Evolutionary conservation across 2,329 filamentous ascomycete genomes (phyloP).

Genomic region (Rhynchosporium agropyri): DNA sequence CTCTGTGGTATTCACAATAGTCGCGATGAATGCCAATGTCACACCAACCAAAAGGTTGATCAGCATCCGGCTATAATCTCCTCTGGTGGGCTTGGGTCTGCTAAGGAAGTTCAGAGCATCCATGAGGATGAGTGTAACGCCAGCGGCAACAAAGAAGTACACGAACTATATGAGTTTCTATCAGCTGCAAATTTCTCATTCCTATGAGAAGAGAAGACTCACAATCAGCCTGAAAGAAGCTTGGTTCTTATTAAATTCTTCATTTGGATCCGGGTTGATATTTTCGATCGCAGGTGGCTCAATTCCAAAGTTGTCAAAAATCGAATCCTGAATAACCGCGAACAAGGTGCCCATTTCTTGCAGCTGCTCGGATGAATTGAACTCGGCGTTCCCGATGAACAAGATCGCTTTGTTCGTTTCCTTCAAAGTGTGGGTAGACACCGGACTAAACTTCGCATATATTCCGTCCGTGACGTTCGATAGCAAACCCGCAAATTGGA

Average conservation of each 20-base stretch:
- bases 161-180: constrained; percentile 22
- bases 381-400: too few relatives aligned
- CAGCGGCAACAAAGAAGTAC: constrained; percentile 36
- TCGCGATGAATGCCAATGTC: constrained; percentile 8
- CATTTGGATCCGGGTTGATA: constrained; percentile 22
- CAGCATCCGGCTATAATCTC: constrained; percentile 12
- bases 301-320: constrained; percentile 32
- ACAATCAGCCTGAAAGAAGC: constrained; percentile 30
- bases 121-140: constrained; percentile 33
- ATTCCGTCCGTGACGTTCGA: too few relatives aligned
- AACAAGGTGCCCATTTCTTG: constrained; percentile 6
- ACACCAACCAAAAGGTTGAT: constrained; percentile 20
- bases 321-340: constrained; percentile 29
- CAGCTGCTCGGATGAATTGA: too few relatives aligned
- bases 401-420: too few relatives aligned
- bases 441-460: too few relatives aligned
- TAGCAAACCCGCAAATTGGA: too few relatives aligned
- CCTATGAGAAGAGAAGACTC: constrained; percentile 2
- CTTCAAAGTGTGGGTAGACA: too few relatives aligned
- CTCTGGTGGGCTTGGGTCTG: constrained; percentile 8
- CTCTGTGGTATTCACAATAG: constrained; percentile 3
- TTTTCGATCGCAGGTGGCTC: constrained; percentile 9
- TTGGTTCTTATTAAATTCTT: constrained; percentile 28
- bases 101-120: constrained; percentile 29
- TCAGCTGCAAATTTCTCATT: background rate